Evolutionary conservation across 176 grass and related monocot genomes (phyloP), one percentile per base, ranked within the genome.

Genomic region (Carex cristatella): DNA sequence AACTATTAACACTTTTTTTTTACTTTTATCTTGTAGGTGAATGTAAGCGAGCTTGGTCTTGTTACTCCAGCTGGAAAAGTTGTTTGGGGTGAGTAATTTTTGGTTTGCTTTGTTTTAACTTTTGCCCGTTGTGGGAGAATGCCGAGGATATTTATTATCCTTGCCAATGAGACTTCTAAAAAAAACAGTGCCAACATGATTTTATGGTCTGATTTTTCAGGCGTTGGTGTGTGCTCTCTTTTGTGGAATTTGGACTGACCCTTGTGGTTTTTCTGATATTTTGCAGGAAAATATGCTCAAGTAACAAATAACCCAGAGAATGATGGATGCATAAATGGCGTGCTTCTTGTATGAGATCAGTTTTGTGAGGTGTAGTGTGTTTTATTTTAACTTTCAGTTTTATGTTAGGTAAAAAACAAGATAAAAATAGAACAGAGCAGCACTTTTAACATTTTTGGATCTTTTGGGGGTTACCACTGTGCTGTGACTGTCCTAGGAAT

Each of bases 11-110:
- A 16, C 18, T 53, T 49, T 62, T 78, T 46, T 65, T 2, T 23
- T 23, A 23, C 38, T 40, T 37, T 49, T 62, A 23, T 85, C 13
- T 86, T 87, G 12, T 85, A 97, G 94, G 92, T 97, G 18, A 97
- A 94, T 81, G 94, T 97, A 4, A 94, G 94, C 11, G 94, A 97
- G 81, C 94, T 97, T 19, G 94, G 94, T 79, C 90, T 97, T 5
- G 94, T 97, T 12, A 97, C 94, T 37, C 94, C 94, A 4, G 94
- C 92, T 68, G 94, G 94, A 91, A 97, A 97, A 91, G 90, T 97
- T 87, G 92, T 97, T 59, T 97, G 94, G 94, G 94, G 94, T 94
- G 86, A 92, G 87, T 63, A 3, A 15, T 23, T 58, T 10, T 80
- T 48, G 60, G 2, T 53, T 28, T 40, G 1, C 69, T 15, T 64